A percentile compares a stretch with the other conserved stretches of the same genome.
Conservation (phyloP, 176 grass and related monocot species). For the Aegilops umbellulata region DNA sequence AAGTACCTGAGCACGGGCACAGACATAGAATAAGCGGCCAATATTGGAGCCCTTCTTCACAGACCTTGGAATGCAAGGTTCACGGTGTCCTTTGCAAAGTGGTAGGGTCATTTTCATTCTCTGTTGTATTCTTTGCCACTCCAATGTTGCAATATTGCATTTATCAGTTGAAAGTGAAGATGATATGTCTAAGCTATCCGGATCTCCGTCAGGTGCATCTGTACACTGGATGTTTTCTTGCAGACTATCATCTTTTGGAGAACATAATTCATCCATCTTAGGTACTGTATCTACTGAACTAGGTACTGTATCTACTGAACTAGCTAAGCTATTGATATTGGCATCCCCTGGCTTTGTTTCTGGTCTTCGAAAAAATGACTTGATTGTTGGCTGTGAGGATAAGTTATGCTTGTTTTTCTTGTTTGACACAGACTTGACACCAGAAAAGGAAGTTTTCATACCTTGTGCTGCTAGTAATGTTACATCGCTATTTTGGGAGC, state of each 20-base stretch:
- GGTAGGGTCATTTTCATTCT: slow-evolving; percentile 94
- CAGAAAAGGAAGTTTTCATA: slow-evolving; percentile 39
- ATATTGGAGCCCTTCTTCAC: slow-evolving; percentile 93
- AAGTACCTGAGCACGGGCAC: slow-evolving; percentile 83
- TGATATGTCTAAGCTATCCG: slow-evolving; percentile 16
- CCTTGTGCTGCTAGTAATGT: not conserved
- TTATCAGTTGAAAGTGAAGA: slow-evolving; percentile 47
- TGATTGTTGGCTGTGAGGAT: slow-evolving; percentile 86
- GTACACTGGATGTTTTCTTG: slow-evolving; percentile 35
- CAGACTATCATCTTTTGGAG: slow-evolving; percentile 9
- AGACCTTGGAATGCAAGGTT: slow-evolving; percentile 94
- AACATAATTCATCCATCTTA: not conserved
- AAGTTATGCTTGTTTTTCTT: slow-evolving; percentile 56
- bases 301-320: slow-evolving; percentile 28
- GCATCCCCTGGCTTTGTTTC: slow-evolving; percentile 26
- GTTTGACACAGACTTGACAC: slow-evolving; percentile 33
- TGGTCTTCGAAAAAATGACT: slow-evolving; percentile 73
- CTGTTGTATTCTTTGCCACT: slow-evolving; percentile 90
- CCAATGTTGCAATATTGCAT: slow-evolving; percentile 43
- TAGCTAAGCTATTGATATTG: slow-evolving; percentile 26
- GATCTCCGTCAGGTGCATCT: slow-evolving; percentile 31
- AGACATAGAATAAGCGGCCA: slow-evolving; percentile 92
- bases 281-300: slow-evolving; percentile 23
- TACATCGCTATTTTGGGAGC: not conserved
- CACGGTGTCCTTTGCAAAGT: slow-evolving; percentile 87